Evolutionary conservation across 1,284 basidiomycete genomes (phyloP), one percentile per base, ranked within the genome.

Genomic region (Ceratobasidium sp.): DNA sequence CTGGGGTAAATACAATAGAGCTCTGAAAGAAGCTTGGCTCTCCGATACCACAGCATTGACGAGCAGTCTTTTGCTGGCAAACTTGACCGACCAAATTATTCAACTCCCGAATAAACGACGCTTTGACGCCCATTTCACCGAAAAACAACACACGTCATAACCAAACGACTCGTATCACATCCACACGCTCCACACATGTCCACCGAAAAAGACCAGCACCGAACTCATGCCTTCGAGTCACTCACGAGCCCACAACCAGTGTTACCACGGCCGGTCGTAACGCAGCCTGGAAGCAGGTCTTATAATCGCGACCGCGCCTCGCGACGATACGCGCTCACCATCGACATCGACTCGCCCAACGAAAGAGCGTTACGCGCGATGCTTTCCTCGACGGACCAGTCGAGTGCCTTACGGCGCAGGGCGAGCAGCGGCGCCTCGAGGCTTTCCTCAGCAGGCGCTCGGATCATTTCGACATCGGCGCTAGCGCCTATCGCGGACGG

Each of bases 181-280:
- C 23, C 48, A 50, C 48, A 50, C 48, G 26, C 48, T 23, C 21
- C 48, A 26, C 48, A 28, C 48, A 50, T 50, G 48, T 50, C 48
- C 5, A 50, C 48, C 4, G 48, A 50, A 50, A 50, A 23, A 50
- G 48, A 50, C 4, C 48, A 50, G 53, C 53, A 57, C 53, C 53
- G 53, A 6, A 57, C 53, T 36, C 53, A 57, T 18, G 53, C 53
- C 14, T 21, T 50, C 53, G 53, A 57, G 53, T 57, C 53, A 57
- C 53, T 34, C 28, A 45, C 43, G 43, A 39, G 16, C 43, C 43
- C 6, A n/a, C 3, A 39, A 39, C 46, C 46, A 6, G 50, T 53
- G 21, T 26, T 53, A 26, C 53, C 53, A 34, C 53, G 53, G 16
- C 53, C 26, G 26, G 28, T 8, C 16, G 3, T 28, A 57, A 12